phyloP scores from a whole-genome alignment of 2,329 filamentous ascomycete species.

The Diplocarpon mali region DNA sequence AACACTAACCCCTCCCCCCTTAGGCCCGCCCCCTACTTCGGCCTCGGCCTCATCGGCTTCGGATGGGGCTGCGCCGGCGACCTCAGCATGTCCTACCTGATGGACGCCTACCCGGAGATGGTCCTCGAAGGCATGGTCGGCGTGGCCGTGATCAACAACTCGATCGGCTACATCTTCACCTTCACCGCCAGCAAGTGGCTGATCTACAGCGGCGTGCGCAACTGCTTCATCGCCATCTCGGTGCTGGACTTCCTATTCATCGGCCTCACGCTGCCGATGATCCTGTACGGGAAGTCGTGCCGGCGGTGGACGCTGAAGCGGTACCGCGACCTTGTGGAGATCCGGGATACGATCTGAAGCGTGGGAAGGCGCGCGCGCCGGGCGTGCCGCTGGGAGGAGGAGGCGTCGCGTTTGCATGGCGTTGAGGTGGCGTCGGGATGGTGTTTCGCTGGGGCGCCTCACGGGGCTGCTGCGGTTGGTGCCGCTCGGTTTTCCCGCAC shows the following conservation, averaged over 20 bases:
- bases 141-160: conserved; percentile 46
- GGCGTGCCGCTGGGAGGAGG: too few species aligned
- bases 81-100: conserved; percentile 42
- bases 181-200: conserved; percentile 41
- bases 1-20: too few species aligned
- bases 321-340: conserved; percentile 37
- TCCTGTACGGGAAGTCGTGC: conserved; percentile 39
- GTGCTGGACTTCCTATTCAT: conserved; percentile 40
- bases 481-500: too few species aligned
- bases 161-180: conserved; percentile 42
- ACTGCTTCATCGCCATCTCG: conserved; percentile 41
- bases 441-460: background rate
- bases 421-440: background rate
- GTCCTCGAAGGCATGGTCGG: conserved; percentile 48
- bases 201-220: conserved; percentile 32
- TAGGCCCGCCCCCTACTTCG: conserved; percentile 32
- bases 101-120: conserved; percentile 45
- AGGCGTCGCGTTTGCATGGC: background rate
- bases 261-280: conserved; percentile 41
- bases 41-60: conserved; percentile 46
- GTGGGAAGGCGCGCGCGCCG: background rate
- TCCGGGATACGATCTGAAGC: conserved; percentile 30
- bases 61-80: conserved; percentile 49
- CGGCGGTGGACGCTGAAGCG: conserved; percentile 36
- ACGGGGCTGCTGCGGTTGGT: too few species aligned